A percentile compares a stretch with the other conserved stretches of the same genome.
Conservation (phyloP, 768 basidiomycete species). For the Xanthoconium stramineum region DNA sequence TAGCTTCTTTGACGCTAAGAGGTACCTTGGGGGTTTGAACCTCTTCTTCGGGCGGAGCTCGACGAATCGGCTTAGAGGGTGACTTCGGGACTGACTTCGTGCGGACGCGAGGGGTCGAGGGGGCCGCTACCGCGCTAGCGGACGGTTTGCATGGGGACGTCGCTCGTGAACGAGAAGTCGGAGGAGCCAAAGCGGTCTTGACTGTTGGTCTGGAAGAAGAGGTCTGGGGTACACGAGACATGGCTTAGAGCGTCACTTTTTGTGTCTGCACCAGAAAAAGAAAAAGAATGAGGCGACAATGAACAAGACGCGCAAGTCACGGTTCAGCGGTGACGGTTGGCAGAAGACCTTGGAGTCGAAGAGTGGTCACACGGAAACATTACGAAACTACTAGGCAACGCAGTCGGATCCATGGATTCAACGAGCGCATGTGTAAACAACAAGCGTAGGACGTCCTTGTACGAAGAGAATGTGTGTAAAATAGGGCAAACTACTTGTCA, state of each 20-base stretch:
- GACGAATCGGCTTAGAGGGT: slow-evolving; percentile 28
- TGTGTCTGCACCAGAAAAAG: slow-evolving; percentile 6
- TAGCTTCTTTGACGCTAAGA: slow-evolving; percentile 69
- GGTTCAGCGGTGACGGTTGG: not conserved
- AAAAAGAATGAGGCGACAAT: not conserved
- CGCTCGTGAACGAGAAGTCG: slow-evolving; percentile 31
- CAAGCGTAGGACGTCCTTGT: not conserved
- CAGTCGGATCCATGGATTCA: not conserved
- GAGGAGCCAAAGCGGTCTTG: slow-evolving; percentile 27
- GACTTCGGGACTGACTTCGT: slow-evolving; percentile 39
- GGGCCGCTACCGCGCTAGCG: slow-evolving; percentile 20
- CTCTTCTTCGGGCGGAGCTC: slow-evolving; percentile 21
- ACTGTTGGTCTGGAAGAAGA: slow-evolving; percentile 32
- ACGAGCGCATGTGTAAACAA: not conserved
- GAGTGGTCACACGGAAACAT: slow-evolving; percentile 14
- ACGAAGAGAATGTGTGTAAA: not conserved
- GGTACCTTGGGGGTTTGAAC: slow-evolving; percentile 30
- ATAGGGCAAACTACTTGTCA: not conserved
- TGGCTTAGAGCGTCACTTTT: slow-evolving; percentile 10
- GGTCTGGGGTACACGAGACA: slow-evolving; percentile 43
- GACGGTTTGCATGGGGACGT: slow-evolving; percentile 30
- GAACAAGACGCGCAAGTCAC: not conserved
- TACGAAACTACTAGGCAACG: slow-evolving; percentile 14
- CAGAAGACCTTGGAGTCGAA: not conserved
- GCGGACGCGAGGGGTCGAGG: slow-evolving; percentile 31